These are phyloP conservation scores for Setaria italica DNA, from an alignment of 202 grass and related monocot species.

Conservation along the genomic window DNA sequence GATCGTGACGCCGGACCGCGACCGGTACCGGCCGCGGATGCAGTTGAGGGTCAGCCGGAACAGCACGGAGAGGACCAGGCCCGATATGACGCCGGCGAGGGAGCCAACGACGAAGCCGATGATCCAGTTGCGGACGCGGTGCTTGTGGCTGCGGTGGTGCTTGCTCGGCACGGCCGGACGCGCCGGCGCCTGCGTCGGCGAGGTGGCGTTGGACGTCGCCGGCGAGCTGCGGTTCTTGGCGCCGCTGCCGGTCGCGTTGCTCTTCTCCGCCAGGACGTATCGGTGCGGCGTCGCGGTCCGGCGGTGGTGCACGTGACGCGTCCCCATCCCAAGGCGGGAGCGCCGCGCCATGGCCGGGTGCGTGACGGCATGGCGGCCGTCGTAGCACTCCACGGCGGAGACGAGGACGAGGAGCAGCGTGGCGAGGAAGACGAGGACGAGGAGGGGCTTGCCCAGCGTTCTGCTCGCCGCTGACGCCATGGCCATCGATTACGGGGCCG, in stretches of 20 bases:
- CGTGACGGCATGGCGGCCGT: not conserved
- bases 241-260: not conserved
- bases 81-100: conserved; percentile 56
- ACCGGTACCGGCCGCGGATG: conserved; percentile 63
- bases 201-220: not conserved
- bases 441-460: not conserved
- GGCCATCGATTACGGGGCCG: not conserved
- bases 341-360: conserved; percentile 17
- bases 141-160: conserved; percentile 41
- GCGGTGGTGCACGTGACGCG: conserved; percentile 26
- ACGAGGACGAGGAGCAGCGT: conserved; percentile 5
- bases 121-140: conserved; percentile 67
- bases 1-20: conserved; percentile 51
- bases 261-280: conserved; percentile 47
- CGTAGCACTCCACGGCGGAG: conserved; percentile 28
- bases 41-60: conserved; percentile 76
- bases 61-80: conserved; percentile 51
- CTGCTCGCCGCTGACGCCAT: conserved; percentile 20
- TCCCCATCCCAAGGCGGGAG: not conserved
- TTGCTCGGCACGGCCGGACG: not conserved
- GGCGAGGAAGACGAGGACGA: not conserved
- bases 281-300: conserved; percentile 25
- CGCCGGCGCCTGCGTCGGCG: not conserved
- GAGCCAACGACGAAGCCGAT: conserved; percentile 64
- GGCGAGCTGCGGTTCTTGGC: conserved; percentile 10